Evolutionary conservation across 1,284 basidiomycete species (phyloP), one percentile per base, ranked within the genome.

Genomic region (Vanrija pseudolonga): DNA sequence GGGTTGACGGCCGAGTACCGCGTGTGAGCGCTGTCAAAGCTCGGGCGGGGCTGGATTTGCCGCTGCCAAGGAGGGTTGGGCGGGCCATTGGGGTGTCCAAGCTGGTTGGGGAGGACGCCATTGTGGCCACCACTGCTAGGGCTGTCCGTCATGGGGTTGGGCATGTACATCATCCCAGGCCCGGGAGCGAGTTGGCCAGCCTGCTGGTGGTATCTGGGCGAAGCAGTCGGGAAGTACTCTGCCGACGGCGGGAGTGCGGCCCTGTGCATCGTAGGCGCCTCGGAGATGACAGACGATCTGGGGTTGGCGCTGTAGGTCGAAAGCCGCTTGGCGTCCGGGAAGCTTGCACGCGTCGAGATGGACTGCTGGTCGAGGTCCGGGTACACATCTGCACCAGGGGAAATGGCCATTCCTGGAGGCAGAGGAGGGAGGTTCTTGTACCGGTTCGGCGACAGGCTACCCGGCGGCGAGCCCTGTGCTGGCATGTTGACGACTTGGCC

Each of bases 341-440:
- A 45, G 47, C 53, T 51, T 22, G 46, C 54, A 28, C 53, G 52
- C 44, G 46, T 41, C 22, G 47, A 44, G 40, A 50, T 52, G 26
- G 46, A 48, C 41, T 18, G 23, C 23, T 48, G 47, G 51, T 50
- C 53, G 26, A 19, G 14, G 41, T 60, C 52, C 39, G 45, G 45
- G 45, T 44, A 53, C 39, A 47, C 36, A 24, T 60, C 54, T 2
- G 50, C 45, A 15, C 19, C 28, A 6, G 41, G 36, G 15, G 20
- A 24, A 19, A 28, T 38, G 19, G 32, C 7, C 54, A 53, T 56
- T 15, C 54, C 50, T 3, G 62, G 66, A 37, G 72, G 72, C 19
- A 74, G 57, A 14, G 72, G 72, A 3, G 72, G 72, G 4, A 74
- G 63, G 44, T 66, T 74, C 60, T 74, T 74, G 62, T 64, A 68